Percentiles rank a stretch among this genome's conserved stretches.
These are phyloP conservation scores for Talaromyces sp. DNA, from an alignment of 2,329 filamentous ascomycete genomes.

Conservation along the genomic window DNA sequence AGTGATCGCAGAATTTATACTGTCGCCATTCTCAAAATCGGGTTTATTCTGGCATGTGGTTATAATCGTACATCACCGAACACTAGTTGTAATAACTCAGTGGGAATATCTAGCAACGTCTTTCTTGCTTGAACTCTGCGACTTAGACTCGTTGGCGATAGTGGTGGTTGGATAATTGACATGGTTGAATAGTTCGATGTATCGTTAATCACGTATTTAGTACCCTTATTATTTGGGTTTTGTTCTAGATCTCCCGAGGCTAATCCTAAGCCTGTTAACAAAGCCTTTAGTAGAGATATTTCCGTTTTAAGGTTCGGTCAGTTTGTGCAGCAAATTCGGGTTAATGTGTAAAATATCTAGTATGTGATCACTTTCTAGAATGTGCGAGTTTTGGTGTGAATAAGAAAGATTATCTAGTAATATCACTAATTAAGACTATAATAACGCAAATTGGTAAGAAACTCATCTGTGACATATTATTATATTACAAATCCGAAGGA, in stretches of 20 bases:
- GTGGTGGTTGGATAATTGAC: too few species aligned
- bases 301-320: background rate
- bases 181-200: too few species aligned
- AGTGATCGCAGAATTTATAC: too few species aligned
- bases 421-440: background rate
- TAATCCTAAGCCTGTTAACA: background rate
- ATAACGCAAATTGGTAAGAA: background rate
- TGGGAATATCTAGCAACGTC: too few species aligned
- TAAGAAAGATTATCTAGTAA: background rate
- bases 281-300: background rate
- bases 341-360: background rate
- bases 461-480: background rate
- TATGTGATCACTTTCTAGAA: background rate
- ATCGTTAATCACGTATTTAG: too few species aligned
- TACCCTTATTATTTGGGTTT: background rate
- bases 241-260: background rate
- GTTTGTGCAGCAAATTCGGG: background rate
- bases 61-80: too few species aligned
- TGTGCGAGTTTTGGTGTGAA: background rate
- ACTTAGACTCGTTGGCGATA: too few species aligned
- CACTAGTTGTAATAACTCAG: too few species aligned
- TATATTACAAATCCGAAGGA: background rate
- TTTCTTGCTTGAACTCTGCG: too few species aligned
- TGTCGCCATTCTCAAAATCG: too few species aligned
- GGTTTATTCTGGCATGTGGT: too few species aligned